Base-by-base conservation (phyloP, 345 rosid genomes). In the Populus simonii region DNA sequence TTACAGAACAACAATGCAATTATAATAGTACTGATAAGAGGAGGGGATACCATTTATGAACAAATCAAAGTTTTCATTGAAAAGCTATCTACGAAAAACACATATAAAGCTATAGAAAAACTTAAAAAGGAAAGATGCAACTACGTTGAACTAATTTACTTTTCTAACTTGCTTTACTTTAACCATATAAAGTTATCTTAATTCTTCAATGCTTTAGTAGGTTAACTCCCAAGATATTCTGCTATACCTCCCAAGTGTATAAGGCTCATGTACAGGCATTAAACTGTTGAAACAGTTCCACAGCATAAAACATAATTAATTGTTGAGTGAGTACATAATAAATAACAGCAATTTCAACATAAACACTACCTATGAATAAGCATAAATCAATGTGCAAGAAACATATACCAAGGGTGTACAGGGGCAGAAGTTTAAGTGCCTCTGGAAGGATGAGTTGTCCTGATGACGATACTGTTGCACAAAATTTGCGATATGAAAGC, bases 361-460 rank as follows among this genome's bases (percentile, higher is more conserved):
- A 33, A 70, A 29, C 59, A 53, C 51, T 73, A 57, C 36, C 47
- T 29, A 53, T 3, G 59, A 22, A 67, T 57, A 13, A 43, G 39
- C 27, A 72, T 35, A 65, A 66, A 38, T 2, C 17, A 79, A 23
- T 15, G 22, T 1, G 38, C 12, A 27, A 16, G 8, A 55, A 27
- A 47, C 17, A 59, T 12, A 75, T 93, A 96, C 99, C 99, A 6
- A 96, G 94, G 77, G 93, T 89, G 84, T 93, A 93, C 6, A 96
- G 82, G 76, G 99, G 98, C 76, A 92, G 89, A 82, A 96, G 97
- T 84, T 93, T 96, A 65, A 96, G 98, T 35, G 98, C 97, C 86
- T 96, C 99, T 22, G 99, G 98, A 74, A 96, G 97, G 84, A 93
- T 92, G 77, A 96, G 98, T 78, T 96, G 99, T 76, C 99, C 99